Evolutionary conservation across 805 yeast species (phyloP), one percentile per base, ranked within the genome.

Genomic region (Wickerhamiella occidentalis): DNA sequence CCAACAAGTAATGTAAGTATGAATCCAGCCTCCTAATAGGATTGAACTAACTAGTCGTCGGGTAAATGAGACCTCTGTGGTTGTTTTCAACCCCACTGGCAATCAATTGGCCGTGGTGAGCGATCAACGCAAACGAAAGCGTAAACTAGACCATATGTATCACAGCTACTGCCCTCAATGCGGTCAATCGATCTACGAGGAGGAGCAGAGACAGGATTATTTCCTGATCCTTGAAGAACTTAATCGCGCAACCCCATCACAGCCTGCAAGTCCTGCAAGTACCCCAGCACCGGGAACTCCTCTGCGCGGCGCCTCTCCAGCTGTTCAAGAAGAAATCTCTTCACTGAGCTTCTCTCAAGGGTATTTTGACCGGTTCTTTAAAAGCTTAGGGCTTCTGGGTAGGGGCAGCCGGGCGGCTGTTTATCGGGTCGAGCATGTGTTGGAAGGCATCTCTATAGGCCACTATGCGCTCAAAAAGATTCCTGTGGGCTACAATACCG

Each of bases 331-430:
- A 11, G 49, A 42, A 15, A 62, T 60, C 19, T 58, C 63, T 3
- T 52, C 52, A 13, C 40, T 48, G 5, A 70, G 87, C 3, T 84
- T 85, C 59, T 80, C 83, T 45, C 94, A 82, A 53, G 95, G 94
- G 2, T 87, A 87, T 61, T 87, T 81, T 57, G 69, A 73, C 18
- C 77, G 63, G 23, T 67, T 87, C 61, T 87, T 87, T 66, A 72
- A 69, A 37, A 74, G 76, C 28, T 65, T 79, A 12, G 72, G 76
- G 1, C 65, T 74, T 1, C 64, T 87, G 12, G 96, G 96, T 0
- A 72, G 81, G 30, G 96, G 96, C 0, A 83, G 94, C 4, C 77
- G 85, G 56, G 95, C 95, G 0, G 77, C 81, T 23, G 96, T 87
- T 8, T 82, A 75, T 58, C 78, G 85, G 60, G 96, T 87, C 5